Percentiles rank a stretch among this genome's conserved stretches.
Evolutionary conservation across 1,284 basidiomycete genomes (phyloP).

Genomic region (Ceratobasidium sp.): DNA sequence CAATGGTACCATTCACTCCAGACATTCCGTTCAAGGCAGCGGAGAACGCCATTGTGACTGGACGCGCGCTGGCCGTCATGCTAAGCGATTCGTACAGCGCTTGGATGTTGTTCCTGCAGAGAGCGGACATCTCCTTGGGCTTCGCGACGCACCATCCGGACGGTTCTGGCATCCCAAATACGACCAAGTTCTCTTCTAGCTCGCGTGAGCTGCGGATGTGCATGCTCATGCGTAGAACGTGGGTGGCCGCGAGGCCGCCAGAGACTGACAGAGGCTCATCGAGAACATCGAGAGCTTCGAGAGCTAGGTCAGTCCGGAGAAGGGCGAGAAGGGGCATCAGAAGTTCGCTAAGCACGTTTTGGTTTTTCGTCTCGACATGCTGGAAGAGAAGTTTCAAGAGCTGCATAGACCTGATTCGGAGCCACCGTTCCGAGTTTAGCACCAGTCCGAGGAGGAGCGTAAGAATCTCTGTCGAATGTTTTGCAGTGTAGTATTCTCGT

Average conservation of each 20-base stretch:
- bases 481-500: slow-evolving; percentile 68
- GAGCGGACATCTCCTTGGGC: slow-evolving; percentile 68
- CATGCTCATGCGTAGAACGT: slow-evolving; percentile 90
- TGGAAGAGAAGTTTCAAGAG: slow-evolving; percentile 91
- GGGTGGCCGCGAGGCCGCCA: slow-evolving; percentile 81
- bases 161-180: slow-evolving; percentile 84
- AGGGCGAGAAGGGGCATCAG: slow-evolving; percentile 91
- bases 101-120: slow-evolving; percentile 80
- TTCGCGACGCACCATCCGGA: slow-evolving; percentile 89
- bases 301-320: slow-evolving; percentile 85
- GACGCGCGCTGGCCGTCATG: slow-evolving; percentile 66
- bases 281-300: slow-evolving; percentile 89
- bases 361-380: slow-evolving; percentile 81
- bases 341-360: slow-evolving; percentile 82
- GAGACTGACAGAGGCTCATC: slow-evolving; percentile 88
- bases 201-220: slow-evolving; percentile 56
- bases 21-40: slow-evolving; percentile 51
- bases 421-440: slow-evolving; percentile 87
- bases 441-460: slow-evolving; percentile 87
- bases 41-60: slow-evolving; percentile 52
- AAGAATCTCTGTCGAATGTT: slow-evolving; percentile 80
- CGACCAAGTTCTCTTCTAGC: slow-evolving; percentile 61
- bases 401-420: slow-evolving; percentile 86
- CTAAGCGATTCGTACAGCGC: slow-evolving; percentile 85
- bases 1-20: slow-evolving; percentile 23